Evolutionary conservation across 768 basidiomycete species (phyloP).

Genomic region (Lanmaoa rubissima): DNA sequence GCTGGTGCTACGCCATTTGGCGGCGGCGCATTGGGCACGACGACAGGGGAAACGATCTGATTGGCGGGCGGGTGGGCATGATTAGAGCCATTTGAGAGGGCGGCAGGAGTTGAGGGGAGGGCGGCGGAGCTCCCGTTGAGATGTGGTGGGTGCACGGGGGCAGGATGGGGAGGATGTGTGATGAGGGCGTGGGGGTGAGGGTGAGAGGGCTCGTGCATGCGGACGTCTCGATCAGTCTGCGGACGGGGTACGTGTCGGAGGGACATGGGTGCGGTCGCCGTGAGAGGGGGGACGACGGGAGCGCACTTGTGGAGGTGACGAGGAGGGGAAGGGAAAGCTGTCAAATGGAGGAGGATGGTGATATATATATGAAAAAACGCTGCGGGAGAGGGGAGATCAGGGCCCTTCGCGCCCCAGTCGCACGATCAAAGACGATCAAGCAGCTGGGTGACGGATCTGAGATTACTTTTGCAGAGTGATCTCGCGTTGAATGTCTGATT

Average conservation of each 20-base stretch:
- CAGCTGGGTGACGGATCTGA: constrained; percentile 33
- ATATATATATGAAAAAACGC: constrained; percentile 55
- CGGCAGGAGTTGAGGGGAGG: constrained; percentile 46
- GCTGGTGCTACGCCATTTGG: constrained; percentile 25
- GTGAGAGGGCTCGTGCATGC: constrained; percentile 56
- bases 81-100: constrained; percentile 41
- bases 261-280: constrained; percentile 46
- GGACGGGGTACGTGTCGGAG: constrained; percentile 57
- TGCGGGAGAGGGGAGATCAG: constrained; percentile 43
- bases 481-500: constrained; percentile 42
- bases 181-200: constrained; percentile 42
- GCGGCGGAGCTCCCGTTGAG: constrained; percentile 48
- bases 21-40: constrained; percentile 34
- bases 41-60: constrained; percentile 48
- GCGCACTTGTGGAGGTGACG: constrained; percentile 34
- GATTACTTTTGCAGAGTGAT: constrained; percentile 36
- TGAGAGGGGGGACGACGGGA: constrained; percentile 21
- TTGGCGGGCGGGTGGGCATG: constrained; percentile 36
- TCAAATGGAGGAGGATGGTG: constrained; percentile 41
- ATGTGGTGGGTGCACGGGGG: constrained; percentile 40
- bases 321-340: constrained; percentile 50
- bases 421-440: constrained; percentile 67
- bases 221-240: constrained; percentile 57
- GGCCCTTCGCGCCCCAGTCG: constrained; percentile 45
- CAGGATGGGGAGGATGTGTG: constrained; percentile 41